Base-by-base conservation (phyloP, 2,329 filamentous ascomycete genomes). In the Fonsecaea erecta region DNA sequence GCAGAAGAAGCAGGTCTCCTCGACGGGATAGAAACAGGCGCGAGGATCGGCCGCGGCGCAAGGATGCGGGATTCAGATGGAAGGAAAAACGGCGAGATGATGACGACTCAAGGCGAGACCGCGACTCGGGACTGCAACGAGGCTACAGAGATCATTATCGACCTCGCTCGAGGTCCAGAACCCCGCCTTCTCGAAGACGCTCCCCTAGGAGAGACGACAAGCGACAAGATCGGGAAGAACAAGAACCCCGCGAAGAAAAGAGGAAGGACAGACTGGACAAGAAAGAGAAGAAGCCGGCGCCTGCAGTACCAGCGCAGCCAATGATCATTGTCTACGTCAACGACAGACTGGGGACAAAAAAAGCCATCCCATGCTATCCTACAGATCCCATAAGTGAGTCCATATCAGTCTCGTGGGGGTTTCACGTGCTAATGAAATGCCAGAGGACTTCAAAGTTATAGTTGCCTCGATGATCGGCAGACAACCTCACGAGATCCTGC, bases 251-350 rank as follows among this genome's bases (percentile, higher is more conserved):
- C 18, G 61, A 67, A 37, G 68, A 70, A 64, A 67, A 71, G 72
- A 66, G 70, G 72, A 66, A 73, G 46, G 66, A 71, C 69, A 70
- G 75, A 66, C 60, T 69, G 68, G 74, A 74, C 40, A 43, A 62
- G 70, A 71, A 66, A 55, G 64, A 67, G 62, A 68, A 46, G 60
- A 68, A 60, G 55, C 37, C 71, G 30, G 60, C 75, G 7, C 67
- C 76, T 32, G 74, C 80, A 7, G 74, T 77, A 67, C 77, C 75
- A 43, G 79, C 82, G 5, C 90, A 96, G 74, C 89, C 92, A 63
- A 96, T 97, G 90, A 97, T 98, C 71, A 86, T 96, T 58, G 93
- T 98, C 18, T 88, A 94, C 73, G 88, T 98, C 74, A 98, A 98
- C 76, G 94, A 98, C 78, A 86, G 94, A n/a, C 82, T 98, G 37